Base-by-base conservation (phyloP, 129 eudicot species). In the Heracleum sosnowskyi region DNA sequence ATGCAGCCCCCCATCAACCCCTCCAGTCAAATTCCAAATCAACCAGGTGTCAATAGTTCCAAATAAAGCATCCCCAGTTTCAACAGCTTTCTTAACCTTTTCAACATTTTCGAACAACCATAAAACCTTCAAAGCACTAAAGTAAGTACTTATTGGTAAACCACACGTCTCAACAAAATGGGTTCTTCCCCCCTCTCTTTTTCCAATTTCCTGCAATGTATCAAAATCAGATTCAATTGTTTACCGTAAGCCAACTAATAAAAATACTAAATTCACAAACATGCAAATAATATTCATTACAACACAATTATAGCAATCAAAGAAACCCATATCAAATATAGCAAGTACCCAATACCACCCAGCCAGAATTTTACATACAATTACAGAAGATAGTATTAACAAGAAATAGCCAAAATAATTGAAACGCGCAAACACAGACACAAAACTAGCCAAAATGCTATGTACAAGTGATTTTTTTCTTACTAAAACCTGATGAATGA, bases 31-130 rank as follows among this genome's bases (percentile, higher is more conserved):
- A 77, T 95, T 95, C 99, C 99, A 95, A 34, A 95, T 90, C 64
- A 95, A 79, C 99, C 97, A 95, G 2, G 92, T 81, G 70, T 95
- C 99, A 24, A 95, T 91, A 40, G 97, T 95, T 74, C 99, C 99
- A 37, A 95, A 95, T 31, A 95, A 81, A 39, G 95, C 96, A 85
- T 95, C 99, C 29, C 93, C 97, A 75, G 78, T 80, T 36, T 90
- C 76, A 4, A 95, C 87, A 71, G 99, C 92, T 68, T 86, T 81
- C 79, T 86, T 88, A 4, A 95, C 97, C n/a, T 80, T 83, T 34
- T 86, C 91, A 36, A 92, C 99, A 70, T 95, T 95, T 47, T 92
- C 96, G 36, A 92, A 39, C 60, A 95, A 69, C 99, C 99, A 95
- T 62, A 95, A 76, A 33, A 95, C 83, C 91, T 95, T 95, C 42